Evolutionary conservation across 2,329 filamentous ascomycete species (phyloP), one percentile per base, ranked within the genome.

Genomic region (Tricladium varicosporioides): DNA sequence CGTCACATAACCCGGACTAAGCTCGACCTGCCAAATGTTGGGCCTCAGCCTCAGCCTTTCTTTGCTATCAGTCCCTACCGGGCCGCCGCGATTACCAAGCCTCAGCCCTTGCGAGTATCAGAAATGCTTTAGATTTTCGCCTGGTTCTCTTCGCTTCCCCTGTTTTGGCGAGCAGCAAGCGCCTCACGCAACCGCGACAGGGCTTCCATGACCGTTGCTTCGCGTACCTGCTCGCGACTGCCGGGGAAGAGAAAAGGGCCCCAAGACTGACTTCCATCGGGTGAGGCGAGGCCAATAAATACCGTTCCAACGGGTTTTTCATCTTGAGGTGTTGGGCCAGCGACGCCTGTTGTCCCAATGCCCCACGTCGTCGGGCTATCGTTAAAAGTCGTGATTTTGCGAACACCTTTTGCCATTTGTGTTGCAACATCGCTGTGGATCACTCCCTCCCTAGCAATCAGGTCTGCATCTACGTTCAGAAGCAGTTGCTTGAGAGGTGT

Each of bases 401-500:
- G 52, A 13, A 31, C 52, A 9, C 51, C 52, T 40, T 48, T 27
- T 2, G 52, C 52, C 52, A 54, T 54, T 27, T 54, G 52, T 40
- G 4, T n/a, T 22, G 27, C 44, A 40, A 54, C 52, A n/a, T 54
- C 52, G 2, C 14, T 31, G 15, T 54, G 43, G n/a, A 54, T 48
- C 32, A 54, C 52, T 2, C 52, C 52, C 2, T 54, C 13, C n/a
- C n/a, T 27, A 10, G 40, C 36, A 27, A 53, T 53, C 11, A 53
- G 16, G 15, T 33, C 50, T 53, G 44, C 1, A 2, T 54, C 32
- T 15, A 54, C 52, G 13, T 48, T 40, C 5, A 54, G 27, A 11
- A 54, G 52, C 2, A 18, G 11, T 43, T 54, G 5, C 45, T 54
- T 54, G 44, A 54, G 52, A 40, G 2, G 27, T 31, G 52, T 54